Conservation (phyloP, 345 rosid species). For the Linum tenue region DNA sequence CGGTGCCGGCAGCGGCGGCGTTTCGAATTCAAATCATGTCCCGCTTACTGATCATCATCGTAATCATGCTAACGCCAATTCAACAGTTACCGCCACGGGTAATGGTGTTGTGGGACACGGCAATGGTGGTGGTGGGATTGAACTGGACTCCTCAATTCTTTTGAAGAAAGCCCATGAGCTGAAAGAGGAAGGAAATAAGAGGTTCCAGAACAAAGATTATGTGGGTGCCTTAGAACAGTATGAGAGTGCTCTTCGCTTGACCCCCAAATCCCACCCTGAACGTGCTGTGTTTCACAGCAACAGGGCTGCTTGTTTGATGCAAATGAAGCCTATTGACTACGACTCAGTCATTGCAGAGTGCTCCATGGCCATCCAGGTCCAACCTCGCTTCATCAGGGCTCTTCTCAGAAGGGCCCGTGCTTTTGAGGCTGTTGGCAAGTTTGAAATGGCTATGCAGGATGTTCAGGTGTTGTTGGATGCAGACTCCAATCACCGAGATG, state of each 20-base stretch:
- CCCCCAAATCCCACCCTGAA: slow-evolving; percentile 71
- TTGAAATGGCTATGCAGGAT: slow-evolving; percentile 77
- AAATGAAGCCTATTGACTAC: slow-evolving; percentile 89
- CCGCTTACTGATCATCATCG: slow-evolving; percentile 24
- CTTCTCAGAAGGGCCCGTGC: slow-evolving; percentile 89
- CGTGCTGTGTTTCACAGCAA: slow-evolving; percentile 91
- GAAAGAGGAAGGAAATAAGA: slow-evolving; percentile 88
- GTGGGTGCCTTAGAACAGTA: slow-evolving; percentile 80
- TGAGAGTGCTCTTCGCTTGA: slow-evolving; percentile 58
- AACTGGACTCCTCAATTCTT: slow-evolving; percentile 58
- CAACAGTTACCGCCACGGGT: not conserved
- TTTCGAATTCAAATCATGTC: slow-evolving; percentile 31
- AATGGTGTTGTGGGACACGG: slow-evolving; percentile 8
- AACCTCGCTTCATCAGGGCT: slow-evolving; percentile 71
- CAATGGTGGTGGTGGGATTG: slow-evolving; percentile 50
- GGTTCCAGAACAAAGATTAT: slow-evolving; percentile 69
- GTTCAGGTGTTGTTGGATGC: slow-evolving; percentile 58
- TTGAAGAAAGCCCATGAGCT: slow-evolving; percentile 87
- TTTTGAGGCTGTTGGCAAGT: slow-evolving; percentile 66
- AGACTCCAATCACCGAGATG: slow-evolving; percentile 72
- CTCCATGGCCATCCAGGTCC: slow-evolving; percentile 69
- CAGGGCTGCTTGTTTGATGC: slow-evolving; percentile 94
- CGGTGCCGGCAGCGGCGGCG: slow-evolving; percentile 13
- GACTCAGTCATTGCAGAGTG: slow-evolving; percentile 81
- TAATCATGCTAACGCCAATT: slow-evolving; percentile 12